Percentiles rank a stretch among this genome's conserved stretches.
phyloP scores from a whole-genome alignment of 352 stramenopile genomes.

The Halophytophthora polymorphica region DNA sequence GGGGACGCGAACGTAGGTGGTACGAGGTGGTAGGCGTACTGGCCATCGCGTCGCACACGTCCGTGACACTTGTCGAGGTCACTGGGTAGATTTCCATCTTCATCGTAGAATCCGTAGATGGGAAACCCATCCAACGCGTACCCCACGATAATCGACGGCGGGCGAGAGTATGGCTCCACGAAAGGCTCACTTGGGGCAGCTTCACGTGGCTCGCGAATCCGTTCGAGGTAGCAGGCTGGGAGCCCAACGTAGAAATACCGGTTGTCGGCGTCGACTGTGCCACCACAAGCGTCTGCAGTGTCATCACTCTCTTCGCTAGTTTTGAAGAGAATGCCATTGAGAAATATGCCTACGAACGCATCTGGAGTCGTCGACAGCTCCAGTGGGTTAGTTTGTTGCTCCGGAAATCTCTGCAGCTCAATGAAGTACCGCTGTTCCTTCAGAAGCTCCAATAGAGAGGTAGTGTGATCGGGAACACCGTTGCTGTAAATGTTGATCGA shows the following conservation, averaged over 20 bases:
- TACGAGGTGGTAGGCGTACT: constrained; percentile 58
- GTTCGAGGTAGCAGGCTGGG: constrained; percentile 39
- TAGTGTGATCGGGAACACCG: constrained; percentile 46
- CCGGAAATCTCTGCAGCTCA: constrained; percentile 51
- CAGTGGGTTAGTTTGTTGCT: constrained; percentile 25
- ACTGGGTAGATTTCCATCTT: constrained; percentile 34
- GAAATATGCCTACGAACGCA: constrained; percentile 45
- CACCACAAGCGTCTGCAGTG: constrained; percentile 43
- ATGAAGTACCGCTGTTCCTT: constrained; percentile 55
- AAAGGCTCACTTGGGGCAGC: neutral
- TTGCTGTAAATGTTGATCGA: constrained; percentile 61
- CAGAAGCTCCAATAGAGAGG: constrained; percentile 6
- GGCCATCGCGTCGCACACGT: constrained; percentile 29
- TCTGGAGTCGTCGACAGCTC: constrained; percentile 10
- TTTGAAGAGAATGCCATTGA: constrained; percentile 64
- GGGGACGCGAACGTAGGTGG: neutral
- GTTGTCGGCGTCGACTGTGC: constrained; percentile 33
- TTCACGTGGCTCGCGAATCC: constrained; percentile 7
- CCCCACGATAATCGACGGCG: constrained; percentile 35
- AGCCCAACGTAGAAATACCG: constrained; percentile 51
- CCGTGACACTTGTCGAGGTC: constrained; percentile 63
- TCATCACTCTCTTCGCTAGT: constrained; percentile 8
- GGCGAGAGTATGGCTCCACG: neutral
- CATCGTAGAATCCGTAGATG: constrained; percentile 50
- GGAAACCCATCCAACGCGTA: constrained; percentile 67